Percentiles rank a stretch among this genome's conserved stretches.
These are phyloP conservation scores for Pseudogymnoascus sp. DNA, from an alignment of 2,329 filamentous ascomycete species.

Conservation along the genomic window DNA sequence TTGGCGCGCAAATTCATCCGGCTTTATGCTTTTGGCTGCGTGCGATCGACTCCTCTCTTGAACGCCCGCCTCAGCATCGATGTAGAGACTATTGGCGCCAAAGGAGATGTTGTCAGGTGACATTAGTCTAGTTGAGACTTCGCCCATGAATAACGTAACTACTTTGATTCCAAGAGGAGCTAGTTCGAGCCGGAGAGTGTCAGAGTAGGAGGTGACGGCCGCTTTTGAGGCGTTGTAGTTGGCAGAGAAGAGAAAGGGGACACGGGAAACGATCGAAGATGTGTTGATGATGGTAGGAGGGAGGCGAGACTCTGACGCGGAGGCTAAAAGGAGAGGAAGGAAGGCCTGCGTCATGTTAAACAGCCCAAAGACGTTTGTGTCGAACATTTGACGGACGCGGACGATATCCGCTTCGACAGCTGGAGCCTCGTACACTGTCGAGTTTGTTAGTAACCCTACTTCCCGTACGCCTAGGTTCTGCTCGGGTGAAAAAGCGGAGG, in stretches of 20 bases:
- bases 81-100: not conserved
- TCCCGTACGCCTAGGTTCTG: not conserved
- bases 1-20: slow-evolving; percentile 18
- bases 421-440: slow-evolving; percentile 15
- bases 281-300: slow-evolving; percentile 38
- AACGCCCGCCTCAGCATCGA: not conserved
- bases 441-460: not conserved
- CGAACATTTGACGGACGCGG: slow-evolving; percentile 26
- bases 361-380: slow-evolving; percentile 35
- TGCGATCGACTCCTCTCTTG: not conserved
- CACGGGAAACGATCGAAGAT: slow-evolving; percentile 28
- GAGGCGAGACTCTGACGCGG: slow-evolving; percentile 26
- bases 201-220: slow-evolving; percentile 34
- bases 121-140: slow-evolving; percentile 12
- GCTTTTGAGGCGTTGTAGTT: slow-evolving; percentile 40
- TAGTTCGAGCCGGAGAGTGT: slow-evolving; percentile 38
- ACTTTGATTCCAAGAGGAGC: slow-evolving; percentile 17
- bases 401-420: slow-evolving; percentile 15
- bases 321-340: slow-evolving; percentile 31
- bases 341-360: slow-evolving; percentile 36
- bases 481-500: not conserved
- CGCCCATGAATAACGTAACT: slow-evolving; percentile 16
- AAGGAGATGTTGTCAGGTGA: not conserved
- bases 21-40: slow-evolving; percentile 14
- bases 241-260: slow-evolving; percentile 32